Base-by-base conservation (phyloP, 2,329 filamentous ascomycete genomes). In the Aspergillus fumigatus region DNA sequence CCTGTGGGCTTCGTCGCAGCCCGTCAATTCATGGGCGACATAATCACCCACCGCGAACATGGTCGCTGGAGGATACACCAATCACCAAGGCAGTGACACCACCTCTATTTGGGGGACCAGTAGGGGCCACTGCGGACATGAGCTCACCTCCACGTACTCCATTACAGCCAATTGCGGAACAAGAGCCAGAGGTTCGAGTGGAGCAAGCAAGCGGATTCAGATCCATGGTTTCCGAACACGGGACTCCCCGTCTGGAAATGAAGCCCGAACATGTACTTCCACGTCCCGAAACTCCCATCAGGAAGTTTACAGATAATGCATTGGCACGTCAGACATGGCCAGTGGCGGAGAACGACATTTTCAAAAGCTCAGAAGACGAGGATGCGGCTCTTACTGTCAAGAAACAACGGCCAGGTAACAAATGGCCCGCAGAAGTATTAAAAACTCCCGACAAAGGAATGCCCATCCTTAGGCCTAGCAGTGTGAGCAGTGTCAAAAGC, bases 111-210 rank as follows among this genome's bases (percentile, higher is more conserved):
- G 72, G 66, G 48, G 70, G 67, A 43, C 73, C 69, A 26, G 63
- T 64, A 35, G 69, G 59, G 6, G 60, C 61, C 59, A 19, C 63
- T 62, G 52, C 60, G 52, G 68, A 68, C 27, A 35, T 65, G 9
- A 55, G 66, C 50, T 71, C 73, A 21, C 75, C 75, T 29, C 70
- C 74, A 35, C 71, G 70, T 47, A 74, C 70, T 53, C 72, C 74
- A 25, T 78, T 85, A 8, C 76, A 79, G 21, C 75, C 80, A 1
- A 84, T 85, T 60, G 75, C 75, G 32, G 83, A 85, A 66, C 65
- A 76, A 53, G 76, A 75, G 55, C 76, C 78, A 57, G 60, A 54
- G 52, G 62, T 62, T 41, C 61, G 61, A 23, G 55, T 48, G 76
- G 77, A 54, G 72, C 75, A 48, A 73, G 71, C 47, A 64, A 68